Evolutionary conservation across 179 eudicot species (phyloP), one percentile per base, ranked within the genome.

Genomic region (Spinacia oleracea): DNA sequence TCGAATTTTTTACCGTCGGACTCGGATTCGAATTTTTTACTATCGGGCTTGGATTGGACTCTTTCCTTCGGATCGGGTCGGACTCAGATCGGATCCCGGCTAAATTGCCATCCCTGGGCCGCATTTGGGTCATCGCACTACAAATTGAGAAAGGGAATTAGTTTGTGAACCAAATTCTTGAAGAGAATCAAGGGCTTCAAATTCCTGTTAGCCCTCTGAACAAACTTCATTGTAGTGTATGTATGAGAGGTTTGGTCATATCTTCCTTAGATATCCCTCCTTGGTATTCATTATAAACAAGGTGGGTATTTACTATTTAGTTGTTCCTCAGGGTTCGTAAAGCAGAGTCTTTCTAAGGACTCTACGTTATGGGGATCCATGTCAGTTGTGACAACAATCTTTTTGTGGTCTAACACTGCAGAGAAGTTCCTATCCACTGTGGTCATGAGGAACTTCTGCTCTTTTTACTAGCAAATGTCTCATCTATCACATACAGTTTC

Each of bases 151-250:
- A 59, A 59, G 6, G 21, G 32, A 25, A 6, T 9, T 2, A 25
- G 3, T 59, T 12, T 62, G 34, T n/a, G 32, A 10, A 62, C 34
- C 34, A 0, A 62, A 62, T 16, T 60, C 11, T 18, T 8, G 29
- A 62, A 27, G 66, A 62, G 66, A 25, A 62, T 27, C 66, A 62
- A 62, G 66, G 66, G 27, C 38, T 62, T 48, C 53, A 48, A 48
- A 29, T 62, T 12, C 34, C 34, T 18, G 11, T 29, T 27, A 62
- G 66, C 11, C 32, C 4, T 23, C 32, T 11, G 23, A 62, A 16
- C 20, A 6, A 3, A 20, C 32, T 1, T 64, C n/a, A 5, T 64
- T 64, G 60, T n/a, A n/a, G n/a, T 75, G 16, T 7, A 59, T 72
- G 51, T 40, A 38, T 64, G 73, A 42, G 38, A 23, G 20, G 69